Evolutionary conservation across 2,329 filamentous ascomycete genomes (phyloP), one percentile per base, ranked within the genome.

Genomic region (Hymenoscyphus salicellus): DNA sequence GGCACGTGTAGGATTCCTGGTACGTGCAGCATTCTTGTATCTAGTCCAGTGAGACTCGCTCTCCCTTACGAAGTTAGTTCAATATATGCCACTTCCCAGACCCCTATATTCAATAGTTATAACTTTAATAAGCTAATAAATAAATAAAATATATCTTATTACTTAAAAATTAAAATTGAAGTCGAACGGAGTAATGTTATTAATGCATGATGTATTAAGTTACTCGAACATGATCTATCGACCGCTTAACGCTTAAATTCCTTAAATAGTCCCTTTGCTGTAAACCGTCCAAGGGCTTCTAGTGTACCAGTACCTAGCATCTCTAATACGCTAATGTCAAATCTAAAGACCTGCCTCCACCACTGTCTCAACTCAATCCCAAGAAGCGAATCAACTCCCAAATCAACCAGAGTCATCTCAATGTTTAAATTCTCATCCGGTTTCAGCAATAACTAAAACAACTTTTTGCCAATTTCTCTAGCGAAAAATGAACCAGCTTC

Each of bases 321-420:
- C 55, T 67, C 63, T 7, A 67, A 49, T 1, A 63, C 59, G 30
- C 52, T 63, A 23, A 67, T 56, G 43, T 65, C 63, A 6, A 63
- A 55, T 14, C 59, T 55, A 36, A 67, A 60, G 5, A 33, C 57
- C 28, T 41, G 55, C 28, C 58, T 61, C 64, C 62, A 68, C 68
- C 66, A 68, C 23, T 36, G 58, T 3, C 68, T 60, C 14, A 70
- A 8, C 61, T 70, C 69, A 59, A 70, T 65, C 6, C 60, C 61
- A 1, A 70, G 41, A 11, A 69, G 36, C 11, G 65, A 67, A 26
- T 70, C 67, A 5, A 69, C 38, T 23, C 69, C 67, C 14, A 68
- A n/a, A 10, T 62, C 32, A 23, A 17, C 41, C 8, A 64, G 30
- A 5, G 62, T 38, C 57, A 56, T 26, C 8, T 23, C 55, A 8